phyloP scores from a whole-genome alignment of 2,329 filamentous ascomycete species.

The Phyllosticta citrichinensis region DNA sequence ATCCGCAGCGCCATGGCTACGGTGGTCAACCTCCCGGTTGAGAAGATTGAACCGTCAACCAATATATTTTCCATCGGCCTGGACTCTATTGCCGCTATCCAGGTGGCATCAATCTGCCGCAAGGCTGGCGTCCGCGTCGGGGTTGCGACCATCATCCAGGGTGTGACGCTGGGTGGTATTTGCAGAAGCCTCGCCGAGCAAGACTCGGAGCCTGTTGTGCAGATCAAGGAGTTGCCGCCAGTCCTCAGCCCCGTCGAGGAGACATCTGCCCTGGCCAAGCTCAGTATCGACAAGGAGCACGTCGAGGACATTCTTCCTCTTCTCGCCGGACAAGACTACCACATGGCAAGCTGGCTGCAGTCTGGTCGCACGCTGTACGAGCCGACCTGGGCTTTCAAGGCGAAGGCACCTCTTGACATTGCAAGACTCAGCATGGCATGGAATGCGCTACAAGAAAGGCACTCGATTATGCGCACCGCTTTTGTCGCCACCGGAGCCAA shows the following conservation, averaged over 20 bases:
- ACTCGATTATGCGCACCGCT: conserved; percentile 25
- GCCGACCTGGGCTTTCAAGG: conserved; percentile 9
- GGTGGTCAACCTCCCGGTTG: conserved; percentile 1
- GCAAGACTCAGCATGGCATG: conserved; percentile 21
- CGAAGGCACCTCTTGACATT: conserved; percentile 14
- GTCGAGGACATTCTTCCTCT: conserved; percentile 6
- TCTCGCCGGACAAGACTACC: conserved; percentile 9
- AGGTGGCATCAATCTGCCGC: conserved; percentile 7
- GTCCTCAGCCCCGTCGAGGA: not conserved
- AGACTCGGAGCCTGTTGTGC: not conserved
- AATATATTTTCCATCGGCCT: conserved; percentile 11
- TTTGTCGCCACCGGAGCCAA: conserved; percentile 20
- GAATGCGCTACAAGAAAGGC: conserved; percentile 20
- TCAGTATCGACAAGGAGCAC: not conserved
- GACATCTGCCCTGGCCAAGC: not conserved
- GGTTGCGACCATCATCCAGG: conserved; percentile 8
- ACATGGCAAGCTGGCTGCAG: conserved; percentile 5
- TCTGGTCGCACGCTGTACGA: conserved; percentile 7
- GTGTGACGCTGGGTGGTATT: conserved; percentile 8
- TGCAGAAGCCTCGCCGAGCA: not conserved
- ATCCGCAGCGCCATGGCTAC: conserved; percentile 5
- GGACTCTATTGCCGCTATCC: conserved; percentile 10
- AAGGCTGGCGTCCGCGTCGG: conserved; percentile 5
- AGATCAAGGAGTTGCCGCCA: not conserved
- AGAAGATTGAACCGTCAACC: conserved; percentile 8